Percentiles rank a stretch among this genome's conserved stretches.
Evolutionary conservation across 305 asterid genomes (phyloP).

Genomic region (Caryopteris hybrid): DNA sequence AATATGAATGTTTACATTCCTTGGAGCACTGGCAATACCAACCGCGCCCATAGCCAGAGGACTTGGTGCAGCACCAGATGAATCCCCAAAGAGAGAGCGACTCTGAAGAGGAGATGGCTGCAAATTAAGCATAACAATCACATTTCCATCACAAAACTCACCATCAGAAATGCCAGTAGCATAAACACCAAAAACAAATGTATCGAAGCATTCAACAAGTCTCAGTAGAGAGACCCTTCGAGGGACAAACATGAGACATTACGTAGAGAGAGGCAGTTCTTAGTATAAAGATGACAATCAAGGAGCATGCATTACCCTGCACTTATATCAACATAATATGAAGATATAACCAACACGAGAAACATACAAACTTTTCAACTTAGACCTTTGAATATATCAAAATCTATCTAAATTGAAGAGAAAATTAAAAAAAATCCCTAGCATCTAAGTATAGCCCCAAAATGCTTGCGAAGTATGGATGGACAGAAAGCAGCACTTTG

Average conservation of each 20-base stretch:
- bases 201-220: background rate
- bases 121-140: slow-evolving; percentile 25
- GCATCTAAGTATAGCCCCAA: background rate
- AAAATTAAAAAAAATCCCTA: background rate
- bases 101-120: slow-evolving; percentile 96
- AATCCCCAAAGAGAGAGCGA: slow-evolving; percentile 61
- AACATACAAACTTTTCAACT: background rate
- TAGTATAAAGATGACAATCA: background rate
- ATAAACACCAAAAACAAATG: background rate
- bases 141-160: background rate
- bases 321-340: background rate
- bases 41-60: slow-evolving; percentile 48
- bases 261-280: background rate
- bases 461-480: background rate
- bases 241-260: background rate
- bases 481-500: background rate
- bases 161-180: background rate
- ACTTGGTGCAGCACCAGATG: slow-evolving; percentile 39
- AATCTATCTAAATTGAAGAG: background rate
- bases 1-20: slow-evolving; percentile 86
- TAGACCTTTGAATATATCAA: background rate
- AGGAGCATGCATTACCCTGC: background rate
- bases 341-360: background rate
- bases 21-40: slow-evolving; percentile 51
- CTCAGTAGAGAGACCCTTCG: background rate